phyloP scores from a whole-genome alignment of 225 moss, liverwort and hornwort species.

The Thuidium tamariscinum region DNA sequence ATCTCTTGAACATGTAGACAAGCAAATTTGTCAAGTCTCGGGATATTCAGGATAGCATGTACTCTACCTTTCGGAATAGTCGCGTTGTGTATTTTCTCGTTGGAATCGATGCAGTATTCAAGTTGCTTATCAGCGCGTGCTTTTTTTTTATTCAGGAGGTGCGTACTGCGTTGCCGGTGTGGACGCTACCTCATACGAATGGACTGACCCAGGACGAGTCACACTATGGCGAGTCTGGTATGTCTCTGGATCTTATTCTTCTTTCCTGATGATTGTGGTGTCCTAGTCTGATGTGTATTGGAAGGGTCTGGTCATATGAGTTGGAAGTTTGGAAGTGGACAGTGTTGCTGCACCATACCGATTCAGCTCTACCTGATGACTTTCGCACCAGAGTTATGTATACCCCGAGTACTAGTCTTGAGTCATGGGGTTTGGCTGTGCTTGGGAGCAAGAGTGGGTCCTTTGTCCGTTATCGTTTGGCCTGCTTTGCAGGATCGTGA shows the following conservation, averaged over 20 bases:
- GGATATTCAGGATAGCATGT: neutral
- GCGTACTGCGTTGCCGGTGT: conserved; percentile 70
- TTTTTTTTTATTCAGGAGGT: conserved; percentile 45
- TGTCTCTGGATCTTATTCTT: neutral
- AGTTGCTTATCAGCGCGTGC: neutral
- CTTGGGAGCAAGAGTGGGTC: neutral
- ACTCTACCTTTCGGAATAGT: neutral
- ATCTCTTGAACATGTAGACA: too few relatives aligned
- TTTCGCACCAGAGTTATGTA: neutral
- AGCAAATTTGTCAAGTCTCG: neutral
- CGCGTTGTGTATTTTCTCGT: neutral
- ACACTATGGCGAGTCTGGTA: conserved; percentile 86
- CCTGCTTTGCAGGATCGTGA: neutral
- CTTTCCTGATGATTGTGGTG: neutral
- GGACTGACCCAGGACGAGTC: conserved; percentile 70
- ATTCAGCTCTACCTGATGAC: neutral
- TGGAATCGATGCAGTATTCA: neutral
- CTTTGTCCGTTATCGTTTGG: neutral
- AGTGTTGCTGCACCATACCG: neutral
- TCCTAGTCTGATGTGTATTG: neutral
- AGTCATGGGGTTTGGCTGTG: neutral
- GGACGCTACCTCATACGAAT: conserved; percentile 67
- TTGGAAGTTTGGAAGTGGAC: neutral
- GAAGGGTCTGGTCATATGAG: neutral
- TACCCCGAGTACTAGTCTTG: neutral